Evolutionary conservation across 495 filamentous ascomycete species (phyloP).

Genomic region (Tuber calosporum): DNA sequence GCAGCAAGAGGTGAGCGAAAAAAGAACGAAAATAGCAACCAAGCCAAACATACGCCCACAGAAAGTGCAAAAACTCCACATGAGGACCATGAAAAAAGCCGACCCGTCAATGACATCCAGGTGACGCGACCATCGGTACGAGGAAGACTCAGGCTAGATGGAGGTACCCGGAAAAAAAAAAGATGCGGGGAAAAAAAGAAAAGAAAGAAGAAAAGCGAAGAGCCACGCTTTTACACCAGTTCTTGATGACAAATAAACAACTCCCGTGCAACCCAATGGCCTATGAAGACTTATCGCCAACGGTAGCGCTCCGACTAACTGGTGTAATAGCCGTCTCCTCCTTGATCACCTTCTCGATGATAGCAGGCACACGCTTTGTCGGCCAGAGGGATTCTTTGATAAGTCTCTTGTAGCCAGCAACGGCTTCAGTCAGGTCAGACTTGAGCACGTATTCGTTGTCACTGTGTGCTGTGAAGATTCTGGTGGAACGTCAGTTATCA

Average conservation of each 20-base stretch:
- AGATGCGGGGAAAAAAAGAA: too few species aligned
- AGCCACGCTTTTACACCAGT: neutral
- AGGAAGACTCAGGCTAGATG: neutral
- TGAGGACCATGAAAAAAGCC: neutral
- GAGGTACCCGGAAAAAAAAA: neutral
- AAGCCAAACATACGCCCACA: neutral
- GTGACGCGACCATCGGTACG: neutral
- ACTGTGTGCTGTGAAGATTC: conserved; percentile 79
- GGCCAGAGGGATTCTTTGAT: conserved; percentile 55
- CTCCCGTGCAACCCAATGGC: neutral
- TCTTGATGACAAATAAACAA: neutral
- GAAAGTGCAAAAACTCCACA: conserved; percentile 5
- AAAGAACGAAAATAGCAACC: neutral
- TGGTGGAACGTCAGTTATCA: conserved; percentile 8
- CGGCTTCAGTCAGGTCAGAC: conserved; percentile 59
- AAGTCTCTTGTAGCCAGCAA: conserved; percentile 64
- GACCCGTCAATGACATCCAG: neutral
- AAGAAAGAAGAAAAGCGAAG: neutral
- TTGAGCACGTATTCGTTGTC: conserved; percentile 73
- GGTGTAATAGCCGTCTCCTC: conserved; percentile 20
- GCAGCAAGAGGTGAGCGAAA: neutral
- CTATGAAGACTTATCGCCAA: conserved; percentile 12
- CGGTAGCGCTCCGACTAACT: conserved; percentile 17
- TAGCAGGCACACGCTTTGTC: conserved; percentile 37
- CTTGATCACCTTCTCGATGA: conserved; percentile 26